Conservation (phyloP, 148 eudicot genomes). For the Chenopodium berlandieri region DNA sequence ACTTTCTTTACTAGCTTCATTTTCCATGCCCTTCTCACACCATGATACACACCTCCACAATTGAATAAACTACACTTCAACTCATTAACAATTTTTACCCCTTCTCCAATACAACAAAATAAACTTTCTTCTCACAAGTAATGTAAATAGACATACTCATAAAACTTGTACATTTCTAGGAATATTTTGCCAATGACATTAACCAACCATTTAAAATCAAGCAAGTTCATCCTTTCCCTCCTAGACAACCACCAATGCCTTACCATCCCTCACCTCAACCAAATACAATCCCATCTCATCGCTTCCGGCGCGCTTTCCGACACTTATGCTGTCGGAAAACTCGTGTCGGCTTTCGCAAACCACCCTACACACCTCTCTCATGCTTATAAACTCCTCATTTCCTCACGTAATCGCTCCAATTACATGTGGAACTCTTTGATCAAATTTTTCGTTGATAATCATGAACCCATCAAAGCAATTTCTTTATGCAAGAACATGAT, state of each 20-base stretch:
- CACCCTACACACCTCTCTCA: constrained; percentile 31
- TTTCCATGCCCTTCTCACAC: too few species aligned
- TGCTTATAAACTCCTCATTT: constrained; percentile 42
- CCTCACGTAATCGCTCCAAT: constrained; percentile 40
- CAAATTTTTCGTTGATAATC: constrained; percentile 36
- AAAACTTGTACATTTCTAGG: not conserved
- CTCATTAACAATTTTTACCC: too few species aligned
- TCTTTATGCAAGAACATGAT: constrained; percentile 47
- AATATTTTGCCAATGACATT: constrained; percentile 26
- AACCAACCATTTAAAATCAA: constrained; percentile 38
- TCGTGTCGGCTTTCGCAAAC: constrained; percentile 40
- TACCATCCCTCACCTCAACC: constrained; percentile 42
- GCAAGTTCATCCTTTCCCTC: constrained; percentile 41
- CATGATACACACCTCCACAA: too few species aligned
- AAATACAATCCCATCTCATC: constrained; percentile 67
- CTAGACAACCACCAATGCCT: constrained; percentile 47
- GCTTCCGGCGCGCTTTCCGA: constrained; percentile 60
- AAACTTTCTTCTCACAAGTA: too few species aligned
- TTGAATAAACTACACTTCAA: too few species aligned
- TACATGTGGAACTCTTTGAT: constrained; percentile 62
- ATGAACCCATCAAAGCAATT: constrained; percentile 36
- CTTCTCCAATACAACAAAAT: too few species aligned
- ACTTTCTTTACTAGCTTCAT: too few species aligned
- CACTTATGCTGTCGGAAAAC: constrained; percentile 52
- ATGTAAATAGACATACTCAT: too few species aligned